A percentile compares a stretch with the other conserved stretches of the same genome.
phyloP scores from a whole-genome alignment of 345 rosid species.

The Ricinus communis region DNA sequence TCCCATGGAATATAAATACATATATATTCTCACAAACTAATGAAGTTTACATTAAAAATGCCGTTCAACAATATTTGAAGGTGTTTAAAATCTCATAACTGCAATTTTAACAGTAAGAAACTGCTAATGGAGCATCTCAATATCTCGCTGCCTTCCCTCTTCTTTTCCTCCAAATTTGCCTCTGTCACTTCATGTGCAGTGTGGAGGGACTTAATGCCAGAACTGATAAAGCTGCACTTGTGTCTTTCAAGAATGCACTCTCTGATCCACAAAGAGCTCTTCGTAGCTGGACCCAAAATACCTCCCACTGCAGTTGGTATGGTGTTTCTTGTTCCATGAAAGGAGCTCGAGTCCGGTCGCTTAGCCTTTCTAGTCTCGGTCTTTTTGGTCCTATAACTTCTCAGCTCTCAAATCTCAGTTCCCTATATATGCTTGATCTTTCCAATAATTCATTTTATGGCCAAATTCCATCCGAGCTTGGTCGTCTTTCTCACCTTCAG shows the following conservation, averaged over 20 bases:
- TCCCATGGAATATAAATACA: too few species aligned
- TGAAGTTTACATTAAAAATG: too few species aligned
- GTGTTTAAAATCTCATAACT: too few species aligned
- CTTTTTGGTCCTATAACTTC: not conserved
- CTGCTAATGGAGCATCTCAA: not conserved
- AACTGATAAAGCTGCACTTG: constrained; percentile 26
- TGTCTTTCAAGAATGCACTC: constrained; percentile 19
- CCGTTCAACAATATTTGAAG: too few species aligned
- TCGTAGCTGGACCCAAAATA: not conserved
- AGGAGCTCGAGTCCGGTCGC: not conserved
- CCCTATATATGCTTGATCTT: constrained; percentile 13
- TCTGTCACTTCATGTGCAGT: not conserved
- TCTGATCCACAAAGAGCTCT: constrained; percentile 29
- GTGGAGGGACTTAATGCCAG: not conserved
- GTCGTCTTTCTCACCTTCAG: not conserved
- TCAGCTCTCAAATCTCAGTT: constrained; percentile 24
- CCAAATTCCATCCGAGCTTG: constrained; percentile 1
- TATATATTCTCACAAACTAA: too few species aligned
- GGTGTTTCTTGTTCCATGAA: not conserved
- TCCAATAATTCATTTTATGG: constrained; percentile 18
- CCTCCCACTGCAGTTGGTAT: not conserved
- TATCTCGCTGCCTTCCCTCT: not conserved
- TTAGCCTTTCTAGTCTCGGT: constrained; percentile 1
- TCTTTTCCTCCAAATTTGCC: not conserved
- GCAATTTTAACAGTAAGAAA: not conserved